Evolutionary conservation across 1,139 yeast genomes (phyloP).

Genomic region (Meyerozyma guilliermondii): DNA sequence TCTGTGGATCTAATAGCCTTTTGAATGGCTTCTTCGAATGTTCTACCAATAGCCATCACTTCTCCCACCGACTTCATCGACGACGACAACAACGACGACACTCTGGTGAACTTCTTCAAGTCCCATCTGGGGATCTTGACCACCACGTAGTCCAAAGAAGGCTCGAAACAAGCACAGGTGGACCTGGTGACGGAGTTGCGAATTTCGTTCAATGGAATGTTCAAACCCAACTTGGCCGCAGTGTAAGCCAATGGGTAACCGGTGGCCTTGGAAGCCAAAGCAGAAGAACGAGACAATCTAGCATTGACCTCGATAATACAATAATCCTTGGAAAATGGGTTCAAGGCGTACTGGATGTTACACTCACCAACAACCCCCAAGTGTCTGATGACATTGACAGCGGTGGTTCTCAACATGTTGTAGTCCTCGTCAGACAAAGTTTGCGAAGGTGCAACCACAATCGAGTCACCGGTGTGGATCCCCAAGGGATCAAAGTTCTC

Average conservation of each 20-base stretch:
- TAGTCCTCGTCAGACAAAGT: conserved; percentile 96
- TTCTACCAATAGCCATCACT: conserved; percentile 97
- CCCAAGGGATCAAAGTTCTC: conserved; percentile 98
- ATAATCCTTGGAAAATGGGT: conserved; percentile 91
- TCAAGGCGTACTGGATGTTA: conserved; percentile 95
- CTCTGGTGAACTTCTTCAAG: conserved; percentile 91
- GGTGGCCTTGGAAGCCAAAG: conserved; percentile 97
- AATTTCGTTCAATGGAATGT: conserved; percentile 88
- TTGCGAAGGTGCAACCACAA: conserved; percentile 98
- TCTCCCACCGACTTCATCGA: conserved; percentile 99
- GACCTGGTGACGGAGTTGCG: conserved; percentile 92
- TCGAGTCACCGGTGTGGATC: conserved; percentile 98
- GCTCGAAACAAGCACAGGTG: conserved; percentile 96
- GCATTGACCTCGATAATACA: conserved; percentile 98
- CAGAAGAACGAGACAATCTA: conserved; percentile 95
- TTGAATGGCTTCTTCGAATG: conserved; percentile 96
- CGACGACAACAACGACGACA: conserved; percentile 80
- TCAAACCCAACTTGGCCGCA: conserved; percentile 95
- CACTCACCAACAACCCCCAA: conserved; percentile 99
- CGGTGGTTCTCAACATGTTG: conserved; percentile 97
- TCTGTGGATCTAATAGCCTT: conserved; percentile 97
- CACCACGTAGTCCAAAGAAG: conserved; percentile 94
- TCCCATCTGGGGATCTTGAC: conserved; percentile 99
- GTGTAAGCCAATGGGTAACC: conserved; percentile 98
- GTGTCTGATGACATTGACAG: conserved; percentile 95